Percentiles rank a stretch among this genome's conserved stretches.
phyloP scores from a whole-genome alignment of 805 yeast genomes.

The Torulaspora indica region DNA sequence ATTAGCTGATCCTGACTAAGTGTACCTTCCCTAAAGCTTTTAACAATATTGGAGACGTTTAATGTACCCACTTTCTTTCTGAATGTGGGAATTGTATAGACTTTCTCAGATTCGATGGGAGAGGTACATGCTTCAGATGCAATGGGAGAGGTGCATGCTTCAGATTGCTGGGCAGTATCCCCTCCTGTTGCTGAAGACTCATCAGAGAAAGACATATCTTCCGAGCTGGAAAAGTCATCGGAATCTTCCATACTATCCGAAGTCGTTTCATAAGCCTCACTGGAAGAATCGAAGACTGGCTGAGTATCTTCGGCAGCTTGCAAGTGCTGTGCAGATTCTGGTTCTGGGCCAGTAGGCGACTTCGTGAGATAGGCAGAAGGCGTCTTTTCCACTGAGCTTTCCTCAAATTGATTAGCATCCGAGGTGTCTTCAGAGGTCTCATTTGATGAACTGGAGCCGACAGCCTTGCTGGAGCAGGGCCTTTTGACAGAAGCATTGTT shows the following conservation, averaged over 20 bases:
- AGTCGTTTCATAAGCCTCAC: background rate
- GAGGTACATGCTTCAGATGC: conserved; percentile 6
- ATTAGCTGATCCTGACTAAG: conserved; percentile 17
- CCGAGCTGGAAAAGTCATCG: background rate
- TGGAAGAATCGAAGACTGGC: background rate
- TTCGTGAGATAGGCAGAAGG: conserved; percentile 15
- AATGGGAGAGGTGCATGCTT: conserved; percentile 3
- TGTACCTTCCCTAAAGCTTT: conserved; percentile 18
- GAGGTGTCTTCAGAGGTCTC: conserved; percentile 6
- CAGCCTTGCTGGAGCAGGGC: conserved; percentile 2
- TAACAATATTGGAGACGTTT: conserved; percentile 19
- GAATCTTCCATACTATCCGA: background rate
- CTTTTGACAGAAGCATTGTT: conserved; percentile 1
- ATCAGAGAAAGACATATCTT: background rate
- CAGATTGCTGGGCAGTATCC: background rate
- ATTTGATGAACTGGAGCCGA: conserved; percentile 3
- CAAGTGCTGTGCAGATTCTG: background rate
- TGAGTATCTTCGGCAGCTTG: background rate
- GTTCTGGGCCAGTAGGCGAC: background rate
- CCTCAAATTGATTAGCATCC: background rate
- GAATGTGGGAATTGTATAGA: conserved; percentile 44
- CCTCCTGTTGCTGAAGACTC: background rate
- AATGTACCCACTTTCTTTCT: conserved; percentile 14
- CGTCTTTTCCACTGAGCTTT: conserved; percentile 12
- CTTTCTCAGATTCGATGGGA: conserved; percentile 12